Conservation (phyloP, 2,329 filamentous ascomycete genomes). For the Laburnicola sp. region DNA sequence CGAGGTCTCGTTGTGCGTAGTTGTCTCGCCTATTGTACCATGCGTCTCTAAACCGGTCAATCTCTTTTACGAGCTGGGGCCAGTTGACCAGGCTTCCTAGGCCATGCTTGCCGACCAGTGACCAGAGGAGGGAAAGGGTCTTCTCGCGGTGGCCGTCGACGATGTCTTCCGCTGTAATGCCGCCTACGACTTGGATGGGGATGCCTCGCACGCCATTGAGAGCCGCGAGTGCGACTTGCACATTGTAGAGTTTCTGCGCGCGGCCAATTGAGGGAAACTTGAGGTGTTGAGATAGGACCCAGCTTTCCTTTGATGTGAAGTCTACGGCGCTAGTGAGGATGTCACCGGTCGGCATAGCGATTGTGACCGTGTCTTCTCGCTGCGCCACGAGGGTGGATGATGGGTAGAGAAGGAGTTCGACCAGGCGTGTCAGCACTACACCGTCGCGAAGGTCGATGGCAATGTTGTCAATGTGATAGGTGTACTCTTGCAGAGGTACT, state of each 20-base stretch:
- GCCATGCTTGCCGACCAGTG: slow-evolving; percentile 61
- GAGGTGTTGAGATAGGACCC: slow-evolving; percentile 59
- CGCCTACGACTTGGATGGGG: slow-evolving; percentile 45
- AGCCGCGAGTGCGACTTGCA: slow-evolving; percentile 60
- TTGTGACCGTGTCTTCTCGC: slow-evolving; percentile 47
- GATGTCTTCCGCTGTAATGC: slow-evolving; percentile 60
- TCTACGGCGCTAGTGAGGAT: slow-evolving; percentile 44
- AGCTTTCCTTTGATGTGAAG: slow-evolving; percentile 42
- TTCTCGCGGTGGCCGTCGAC: slow-evolving; percentile 68
- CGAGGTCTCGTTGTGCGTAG: slow-evolving; percentile 35
- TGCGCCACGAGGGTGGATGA: slow-evolving; percentile 34
- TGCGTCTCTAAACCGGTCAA: slow-evolving; percentile 45
- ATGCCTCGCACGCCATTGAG: slow-evolving; percentile 51
- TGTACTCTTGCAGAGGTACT: slow-evolving; percentile 62
- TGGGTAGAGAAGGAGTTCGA: slow-evolving; percentile 60
- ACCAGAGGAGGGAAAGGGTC: slow-evolving; percentile 64
- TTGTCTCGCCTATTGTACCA: slow-evolving; percentile 38
- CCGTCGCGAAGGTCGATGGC: slow-evolving; percentile 66
- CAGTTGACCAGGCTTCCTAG: slow-evolving; percentile 59
- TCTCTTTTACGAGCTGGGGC: slow-evolving; percentile 58
- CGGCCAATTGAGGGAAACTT: slow-evolving; percentile 61
- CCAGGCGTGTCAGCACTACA: slow-evolving; percentile 60
- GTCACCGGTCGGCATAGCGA: slow-evolving; percentile 52
- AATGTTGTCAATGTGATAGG: slow-evolving; percentile 61
- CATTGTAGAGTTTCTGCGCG: slow-evolving; percentile 62